These are phyloP conservation scores for Cryptomeria japonica DNA, from an alignment of 75 land plant genomes.

Conservation along the genomic window DNA sequence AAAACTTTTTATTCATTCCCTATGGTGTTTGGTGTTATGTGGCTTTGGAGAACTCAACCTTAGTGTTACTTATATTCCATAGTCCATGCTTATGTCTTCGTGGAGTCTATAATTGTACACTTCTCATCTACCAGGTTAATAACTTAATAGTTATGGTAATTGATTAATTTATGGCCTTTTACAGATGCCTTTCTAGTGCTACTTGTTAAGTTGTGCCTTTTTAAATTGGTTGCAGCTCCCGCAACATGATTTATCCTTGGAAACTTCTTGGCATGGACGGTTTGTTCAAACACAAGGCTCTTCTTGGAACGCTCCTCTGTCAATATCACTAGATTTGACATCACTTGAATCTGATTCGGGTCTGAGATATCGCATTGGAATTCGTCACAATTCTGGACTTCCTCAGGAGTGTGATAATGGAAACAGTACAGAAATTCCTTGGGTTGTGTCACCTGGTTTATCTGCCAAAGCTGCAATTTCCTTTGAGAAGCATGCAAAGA, in stretches of 20 bases:
- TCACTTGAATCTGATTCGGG: conserved; percentile 29
- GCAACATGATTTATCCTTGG: conserved; percentile 30
- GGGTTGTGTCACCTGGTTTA: conserved; percentile 28
- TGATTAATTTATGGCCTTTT: background rate
- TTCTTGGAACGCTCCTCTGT: conserved; percentile 40
- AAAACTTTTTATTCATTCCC: background rate
- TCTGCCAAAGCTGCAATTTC: conserved; percentile 42
- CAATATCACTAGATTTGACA: conserved; percentile 26
- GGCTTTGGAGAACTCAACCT: background rate
- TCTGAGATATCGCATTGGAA: conserved; percentile 31
- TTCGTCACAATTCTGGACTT: conserved; percentile 38
- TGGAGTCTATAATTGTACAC: background rate
- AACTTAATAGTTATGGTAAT: background rate
- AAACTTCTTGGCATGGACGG: conserved; percentile 37
- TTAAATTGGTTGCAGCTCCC: conserved; percentile 26
- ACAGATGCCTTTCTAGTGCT: background rate
- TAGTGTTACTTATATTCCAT: background rate
- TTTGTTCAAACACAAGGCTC: conserved; percentile 33
- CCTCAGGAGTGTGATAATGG: conserved; percentile 14
- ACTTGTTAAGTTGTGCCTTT: background rate
- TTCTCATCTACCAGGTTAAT: background rate
- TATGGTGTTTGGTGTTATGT: background rate
- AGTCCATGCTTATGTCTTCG: background rate
- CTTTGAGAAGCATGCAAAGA: conserved; percentile 19
- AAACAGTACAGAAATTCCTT: conserved; percentile 19